Evolutionary conservation across 495 filamentous ascomycete species (phyloP), one percentile per base, ranked within the genome.

Genomic region (Aspergillus baeticus): DNA sequence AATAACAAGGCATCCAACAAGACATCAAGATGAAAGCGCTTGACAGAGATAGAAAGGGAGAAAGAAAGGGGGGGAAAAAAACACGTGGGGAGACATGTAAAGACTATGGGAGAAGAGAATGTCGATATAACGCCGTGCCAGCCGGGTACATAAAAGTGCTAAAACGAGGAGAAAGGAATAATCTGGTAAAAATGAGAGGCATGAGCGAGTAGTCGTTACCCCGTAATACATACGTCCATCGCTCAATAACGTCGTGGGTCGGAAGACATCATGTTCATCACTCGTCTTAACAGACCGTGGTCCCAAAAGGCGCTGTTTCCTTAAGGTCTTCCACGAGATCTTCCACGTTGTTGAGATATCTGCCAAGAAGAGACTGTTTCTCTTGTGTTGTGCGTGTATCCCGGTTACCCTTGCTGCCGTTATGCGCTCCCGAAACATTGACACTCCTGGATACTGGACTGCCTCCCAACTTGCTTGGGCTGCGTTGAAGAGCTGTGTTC

Each of bases 261-360:
- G 43, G 31, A 56, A 55, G 34, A 35, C 31, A 52, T 57, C 45
- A 23, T 56, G 45, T 36, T 56, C 47, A 43, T 56, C 37, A 50
- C 31, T 35, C 26, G 22, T 34, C 26, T 53, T 58, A 78, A 55
- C 74, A 76, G 34, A 78, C 74, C 20, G 74, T 74, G 10, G 74
- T 71, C 22, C 76, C 76, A 51, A 78, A 78, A 18, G 76, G 76
- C 37, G 76, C 85, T 50, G 87, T 91, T 74, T 90, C 91, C 64
- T 87, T 87, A 60, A 98, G 66, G 71, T 98, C 94, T 67, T 89
- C 87, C 20, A 98, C 87, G 61, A 98, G 74, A 63, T 93, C 91
- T 56, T 96, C 91, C 34, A 98, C 94, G 60, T 92, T 96, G 57
- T 82, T 88, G 51, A 98, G 71, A 71, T 94, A 92, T 55, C 85